Conservation (phyloP, 1,139 yeast genomes). For the Taphrina pruni region DNA sequence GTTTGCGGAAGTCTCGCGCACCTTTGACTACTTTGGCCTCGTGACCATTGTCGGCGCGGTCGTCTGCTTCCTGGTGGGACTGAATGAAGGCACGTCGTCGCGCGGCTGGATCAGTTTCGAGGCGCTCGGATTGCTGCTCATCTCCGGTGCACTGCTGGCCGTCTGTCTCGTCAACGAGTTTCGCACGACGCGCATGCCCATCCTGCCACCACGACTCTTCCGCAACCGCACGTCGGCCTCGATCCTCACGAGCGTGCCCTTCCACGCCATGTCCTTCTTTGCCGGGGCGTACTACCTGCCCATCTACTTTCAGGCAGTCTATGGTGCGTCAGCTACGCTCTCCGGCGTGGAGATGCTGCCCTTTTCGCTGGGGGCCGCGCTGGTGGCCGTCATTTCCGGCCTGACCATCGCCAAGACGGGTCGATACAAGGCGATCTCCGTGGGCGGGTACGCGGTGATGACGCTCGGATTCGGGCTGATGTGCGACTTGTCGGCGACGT, state of each 20-base stretch:
- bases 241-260: constrained; percentile 54
- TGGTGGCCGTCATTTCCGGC: constrained; percentile 60
- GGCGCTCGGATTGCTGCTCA: constrained; percentile 60
- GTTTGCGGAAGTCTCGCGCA: constrained; percentile 54
- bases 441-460: constrained; percentile 57
- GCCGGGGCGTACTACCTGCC: constrained; percentile 57
- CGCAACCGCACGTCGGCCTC: constrained; percentile 54
- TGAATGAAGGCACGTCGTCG: constrained; percentile 61
- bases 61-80: constrained; percentile 58
- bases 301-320: constrained; percentile 63
- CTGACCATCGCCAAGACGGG: constrained; percentile 58
- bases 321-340: constrained; percentile 58
- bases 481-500: constrained; percentile 54
- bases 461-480: constrained; percentile 63
- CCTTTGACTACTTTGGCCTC: constrained; percentile 61
- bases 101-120: constrained; percentile 63
- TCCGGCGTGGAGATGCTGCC: constrained; percentile 68
- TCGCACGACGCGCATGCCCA: constrained; percentile 56
- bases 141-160: constrained; percentile 60
- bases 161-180: constrained; percentile 61
- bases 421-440: constrained; percentile 58
- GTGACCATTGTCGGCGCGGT: constrained; percentile 56
- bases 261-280: constrained; percentile 59
- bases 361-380: constrained; percentile 59
- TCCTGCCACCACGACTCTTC: constrained; percentile 58